phyloP scores from a whole-genome alignment of 805 yeast species.

The Myxozyma melibiosi region DNA sequence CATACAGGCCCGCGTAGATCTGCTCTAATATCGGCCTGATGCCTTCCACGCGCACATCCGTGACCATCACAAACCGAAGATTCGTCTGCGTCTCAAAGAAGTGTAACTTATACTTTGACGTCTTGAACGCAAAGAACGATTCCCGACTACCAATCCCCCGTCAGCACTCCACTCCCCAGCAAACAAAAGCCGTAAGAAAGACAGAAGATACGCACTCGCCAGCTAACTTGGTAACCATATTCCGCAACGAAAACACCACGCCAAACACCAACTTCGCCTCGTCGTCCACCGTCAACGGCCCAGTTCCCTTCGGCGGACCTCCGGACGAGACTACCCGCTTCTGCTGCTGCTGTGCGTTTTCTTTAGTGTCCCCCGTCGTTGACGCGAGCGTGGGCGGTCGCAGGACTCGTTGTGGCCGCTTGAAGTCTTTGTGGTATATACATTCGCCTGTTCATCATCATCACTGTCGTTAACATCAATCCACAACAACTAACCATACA shows the following conservation, averaged over 20 bases:
- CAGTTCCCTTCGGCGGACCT: conserved; percentile 20
- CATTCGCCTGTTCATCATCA: conserved; percentile 55
- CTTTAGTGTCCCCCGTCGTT: conserved; percentile 46
- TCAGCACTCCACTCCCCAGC: background rate
- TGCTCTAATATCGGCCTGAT: conserved; percentile 58
- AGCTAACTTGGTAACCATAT: conserved; percentile 63
- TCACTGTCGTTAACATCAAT: background rate
- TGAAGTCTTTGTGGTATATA: conserved; percentile 71
- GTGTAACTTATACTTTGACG: conserved; percentile 78
- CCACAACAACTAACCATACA: background rate
- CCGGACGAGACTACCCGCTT: no score
- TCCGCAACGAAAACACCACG: conserved; percentile 74
- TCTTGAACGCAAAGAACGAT: conserved; percentile 45
- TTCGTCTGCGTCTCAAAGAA: conserved; percentile 78
- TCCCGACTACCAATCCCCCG: conserved; percentile 43
- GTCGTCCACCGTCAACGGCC: conserved; percentile 52
- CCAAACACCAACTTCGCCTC: conserved; percentile 84
- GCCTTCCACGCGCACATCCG: conserved; percentile 63
- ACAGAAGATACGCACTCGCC: conserved; percentile 37
- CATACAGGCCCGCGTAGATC: conserved; percentile 61
- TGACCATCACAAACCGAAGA: conserved; percentile 69
- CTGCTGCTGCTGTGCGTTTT: no score
- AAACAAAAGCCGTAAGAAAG: background rate
- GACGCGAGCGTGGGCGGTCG: conserved; percentile 1
- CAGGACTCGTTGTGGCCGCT: conserved; percentile 24